Conservation (phyloP, 2,329 filamentous ascomycete species). For the Xylaria sp. region DNA sequence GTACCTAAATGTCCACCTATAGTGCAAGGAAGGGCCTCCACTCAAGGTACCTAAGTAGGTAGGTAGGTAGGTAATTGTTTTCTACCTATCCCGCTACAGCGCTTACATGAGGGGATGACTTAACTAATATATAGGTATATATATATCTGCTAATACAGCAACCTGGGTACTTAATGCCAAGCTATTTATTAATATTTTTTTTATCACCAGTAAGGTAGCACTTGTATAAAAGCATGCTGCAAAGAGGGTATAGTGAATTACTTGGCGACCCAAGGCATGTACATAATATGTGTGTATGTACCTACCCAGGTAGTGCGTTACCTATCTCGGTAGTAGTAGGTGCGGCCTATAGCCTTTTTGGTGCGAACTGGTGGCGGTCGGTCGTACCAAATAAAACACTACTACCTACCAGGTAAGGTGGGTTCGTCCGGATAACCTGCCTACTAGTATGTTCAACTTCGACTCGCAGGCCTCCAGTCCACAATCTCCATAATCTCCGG, state of each 20-base stretch:
- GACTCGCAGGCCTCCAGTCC: constrained; percentile 30
- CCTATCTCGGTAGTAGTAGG: neutral
- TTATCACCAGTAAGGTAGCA: too few relatives aligned
- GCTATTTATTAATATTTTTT: too few relatives aligned
- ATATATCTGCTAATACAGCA: too few relatives aligned
- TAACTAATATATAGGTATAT: too few relatives aligned
- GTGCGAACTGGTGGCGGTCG: neutral
- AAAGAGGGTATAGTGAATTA: neutral
- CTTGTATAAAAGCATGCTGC: too few relatives aligned
- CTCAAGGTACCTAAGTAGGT: too few relatives aligned
- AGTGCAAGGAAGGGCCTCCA: too few relatives aligned
- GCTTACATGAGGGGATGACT: too few relatives aligned
- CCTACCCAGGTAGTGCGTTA: neutral
- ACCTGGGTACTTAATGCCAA: too few relatives aligned
- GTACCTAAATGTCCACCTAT: too few relatives aligned
- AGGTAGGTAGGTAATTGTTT: too few relatives aligned
- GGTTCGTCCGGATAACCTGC: constrained; percentile 13
- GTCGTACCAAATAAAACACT: neutral
- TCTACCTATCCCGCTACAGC: too few relatives aligned
- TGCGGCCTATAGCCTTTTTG: neutral
- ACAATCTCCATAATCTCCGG: constrained; percentile 33
- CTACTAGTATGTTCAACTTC: neutral
- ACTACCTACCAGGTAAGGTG: neutral
- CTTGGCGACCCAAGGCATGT: neutral
- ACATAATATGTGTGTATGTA: neutral